Evolutionary conservation across 2,329 filamentous ascomycete species (phyloP), one percentile per base, ranked within the genome.

Genomic region (Aschersonia sp.): DNA sequence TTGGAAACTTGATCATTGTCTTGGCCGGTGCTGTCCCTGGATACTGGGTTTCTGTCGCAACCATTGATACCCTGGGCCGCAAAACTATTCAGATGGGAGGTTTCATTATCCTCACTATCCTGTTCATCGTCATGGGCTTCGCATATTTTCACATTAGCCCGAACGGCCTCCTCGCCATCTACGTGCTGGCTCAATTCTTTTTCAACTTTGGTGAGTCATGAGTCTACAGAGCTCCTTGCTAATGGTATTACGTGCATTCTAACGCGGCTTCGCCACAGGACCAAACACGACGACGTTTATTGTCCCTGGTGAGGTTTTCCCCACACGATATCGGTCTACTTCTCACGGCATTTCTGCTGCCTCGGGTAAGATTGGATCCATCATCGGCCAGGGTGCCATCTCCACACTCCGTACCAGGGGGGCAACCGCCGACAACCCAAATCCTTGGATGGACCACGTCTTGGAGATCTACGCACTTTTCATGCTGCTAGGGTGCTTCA

Each of bases 41-140:
- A 11, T 89, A 89, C 70, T 89, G 84, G 84, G 75, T 87, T 12
- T 85, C 83, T 0, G 84, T 88, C 5, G 79, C 79, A 1, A 79
- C 77, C 1, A 77, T 87, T 48, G 84, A 90, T 63, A 84, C 74
- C 1, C 56, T 88, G 11, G 85, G 84, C 47, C 82, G 85, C 57
- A 88, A 87, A 69, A 77, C 83, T 1, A 87, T 90, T 49, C 86
- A 86, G 65, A 65, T 84, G 48, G 72, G 69, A 50, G 79, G 78
- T 30, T 83, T 82, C 61, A 60, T 66, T 45, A 72, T 82, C 48
- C 64, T 83, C 6, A 81, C 78, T 6, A 65, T 77, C 42, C 67
- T 83, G 22, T 79, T 79, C 63, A 65, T 77, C 48, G 62, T 76
- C 52, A 81, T 82, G 66, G 79, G 79, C 30, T 81, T 81, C 52